Base-by-base conservation (phyloP, 768 basidiomycete genomes). In the Naematelia encephala region DNA sequence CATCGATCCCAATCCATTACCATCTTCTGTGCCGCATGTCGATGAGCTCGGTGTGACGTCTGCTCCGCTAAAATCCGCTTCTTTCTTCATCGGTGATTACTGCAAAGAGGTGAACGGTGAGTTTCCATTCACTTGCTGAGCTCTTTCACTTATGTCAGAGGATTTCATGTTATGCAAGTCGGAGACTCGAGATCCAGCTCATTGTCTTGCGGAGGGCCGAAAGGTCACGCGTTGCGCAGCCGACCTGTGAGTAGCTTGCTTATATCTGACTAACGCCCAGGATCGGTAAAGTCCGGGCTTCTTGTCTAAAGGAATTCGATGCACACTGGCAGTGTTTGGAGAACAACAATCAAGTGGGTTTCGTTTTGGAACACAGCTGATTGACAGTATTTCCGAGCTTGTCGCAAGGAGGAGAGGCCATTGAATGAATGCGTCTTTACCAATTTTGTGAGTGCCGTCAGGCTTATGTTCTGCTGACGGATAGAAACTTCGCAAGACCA, bases 81-180 rank as follows among this genome's bases (percentile, higher is more conserved):
- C 91, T 5, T 98, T 97, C 84, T 97, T 97, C 80, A 86, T 99
- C 76, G 96, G 91, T 26, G 87, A 89, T 34, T 84, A 90, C 76
- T 99, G 94, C 84, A 91, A 91, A 79, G 89, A 91, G 57, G 94
- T 86, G 80, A 98, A 94, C 80, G 94, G 94, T 97, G 61, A 53
- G 88, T 69, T 1, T 14, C 22, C 22, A 23, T 25, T 29, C 19
- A 2, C 27, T 44, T 8, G 29, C 44, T 56, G 44, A 54, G 19
- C 8, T 25, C 8, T 2, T 11, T 10, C 4, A 48, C 51, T 58
- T 25, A 52, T 48, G 23, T 21, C 73, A 90, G 89, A 91, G 83
- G 89, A 91, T 80, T 91, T 90, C 71, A 94, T 98, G 91, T 87
- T 97, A 54, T 99, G 96, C 84, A 98, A 98, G 81, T 81, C 85